These are phyloP conservation scores for Ganoderma lingzhi DNA, from an alignment of 1,284 basidiomycete genomes.

Conservation along the genomic window DNA sequence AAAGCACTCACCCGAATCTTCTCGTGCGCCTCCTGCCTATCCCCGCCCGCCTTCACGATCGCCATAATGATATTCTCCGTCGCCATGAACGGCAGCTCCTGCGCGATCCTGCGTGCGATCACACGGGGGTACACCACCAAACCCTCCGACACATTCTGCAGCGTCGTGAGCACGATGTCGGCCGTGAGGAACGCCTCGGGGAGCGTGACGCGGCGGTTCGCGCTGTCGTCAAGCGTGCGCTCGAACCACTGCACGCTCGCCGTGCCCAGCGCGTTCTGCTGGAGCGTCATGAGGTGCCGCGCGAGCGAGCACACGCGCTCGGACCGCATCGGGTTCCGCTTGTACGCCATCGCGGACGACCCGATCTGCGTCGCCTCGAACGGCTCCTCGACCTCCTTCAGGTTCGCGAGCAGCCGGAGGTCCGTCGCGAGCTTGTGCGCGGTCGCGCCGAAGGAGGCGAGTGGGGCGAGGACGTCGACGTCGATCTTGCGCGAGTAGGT, in stretches of 20 bases:
- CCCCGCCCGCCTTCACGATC: constrained; percentile 94
- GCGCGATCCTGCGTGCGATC: constrained; percentile 89
- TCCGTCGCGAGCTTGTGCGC: constrained; percentile 99
- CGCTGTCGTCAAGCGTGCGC: constrained; percentile 94
- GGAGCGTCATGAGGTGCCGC: constrained; percentile 91
- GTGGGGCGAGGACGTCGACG: constrained; percentile 89
- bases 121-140: constrained; percentile 98
- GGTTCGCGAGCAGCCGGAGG: constrained; percentile 89
- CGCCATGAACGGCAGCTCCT: constrained; percentile 99
- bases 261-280: constrained; percentile 95
- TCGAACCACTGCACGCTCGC: constrained; percentile 96
- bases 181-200: constrained; percentile 98
- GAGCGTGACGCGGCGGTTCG: constrained; percentile 95
- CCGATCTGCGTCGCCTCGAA: constrained; percentile 99
- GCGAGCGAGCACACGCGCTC: constrained; percentile 97
- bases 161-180: constrained; percentile 94
- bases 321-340: constrained; percentile 99
- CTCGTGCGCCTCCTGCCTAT: constrained; percentile 97
- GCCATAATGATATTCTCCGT: constrained; percentile 99
- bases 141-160: constrained; percentile 97
- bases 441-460: constrained; percentile 93
- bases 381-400: constrained; percentile 99
- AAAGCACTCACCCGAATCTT: constrained; percentile 80
- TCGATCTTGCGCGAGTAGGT: constrained; percentile 99
- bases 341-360: constrained; percentile 99